Base-by-base conservation (phyloP, 1,284 basidiomycete genomes). In the Ganoderma meredithae region DNA sequence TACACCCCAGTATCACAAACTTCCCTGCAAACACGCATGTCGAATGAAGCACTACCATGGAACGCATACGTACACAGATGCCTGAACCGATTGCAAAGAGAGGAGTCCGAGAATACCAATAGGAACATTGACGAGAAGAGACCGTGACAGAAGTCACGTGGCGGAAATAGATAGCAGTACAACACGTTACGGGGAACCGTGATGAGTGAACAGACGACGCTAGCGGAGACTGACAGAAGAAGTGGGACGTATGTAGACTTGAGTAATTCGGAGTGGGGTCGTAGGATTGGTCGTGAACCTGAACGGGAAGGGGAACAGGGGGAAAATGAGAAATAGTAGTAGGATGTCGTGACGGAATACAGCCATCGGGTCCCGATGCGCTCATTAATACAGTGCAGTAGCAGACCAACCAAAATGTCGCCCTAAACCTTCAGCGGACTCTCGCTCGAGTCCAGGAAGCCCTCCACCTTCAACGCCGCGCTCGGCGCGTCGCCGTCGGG, bases 361-460 rank as follows among this genome's bases (percentile, higher is more conserved):
- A 62, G 49, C 43, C 65, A 66, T 62, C 53, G 22, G 31, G 36
- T 36, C 31, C 59, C 58, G 49, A 62, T 62, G 62, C 9, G 62
- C 17, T 55, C 40, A 72, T 68, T 65, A 74, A 73, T 69, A 75
- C 67, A 70, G 66, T 67, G 69, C 71, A 65, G 63, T 72, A 65
- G 64, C 71, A 73, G 43, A 69, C 60, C 69, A 73, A 60, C 63
- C 68, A 47, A 43, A 22, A 63, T 58, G 27, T 55, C 60, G 49
- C 27, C 58, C 70, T 79, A 86, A 71, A 78, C 78, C 78, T 88
- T 90, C 75, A 90, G 76, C 55, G 91, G 90, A 76, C 87, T 86
- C 79, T 94, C 92, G 77, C 88, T 92, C 66, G 82, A 81, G 78
- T 94, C 90, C 81, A 91, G 82, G 65, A 93, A 82, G n/a, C 91